Base-by-base conservation (phyloP, 306 rosid genomes). In the Gleditsia sinensis region DNA sequence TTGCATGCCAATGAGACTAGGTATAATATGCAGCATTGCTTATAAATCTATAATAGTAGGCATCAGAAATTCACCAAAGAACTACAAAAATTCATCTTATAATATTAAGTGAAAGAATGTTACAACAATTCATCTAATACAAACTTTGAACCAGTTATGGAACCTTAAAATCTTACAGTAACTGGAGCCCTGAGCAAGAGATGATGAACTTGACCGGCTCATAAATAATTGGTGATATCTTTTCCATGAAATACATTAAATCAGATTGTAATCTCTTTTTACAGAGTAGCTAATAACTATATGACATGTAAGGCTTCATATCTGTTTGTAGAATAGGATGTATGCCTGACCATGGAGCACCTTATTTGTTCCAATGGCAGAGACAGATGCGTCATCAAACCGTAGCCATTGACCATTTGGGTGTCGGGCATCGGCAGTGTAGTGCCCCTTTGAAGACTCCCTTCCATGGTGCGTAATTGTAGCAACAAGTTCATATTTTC, bases 401-500 rank as follows among this genome's bases (percentile, higher is more conserved):
- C 94, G 84, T 25, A 91, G 86, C 98, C 98, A 94, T 68, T 79
- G 88, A 72, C 92, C 83, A 25, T 80, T 81, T 0, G 80, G 70
- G 75, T 82, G 81, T 53, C 74, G 85, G 32, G 90, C 92, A 88
- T 94, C 94, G 2, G 98, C 95, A 6, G 97, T 94, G 81, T 94
- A 94, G 72, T 91, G 97, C 33, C 98, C 98, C 81, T 94, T 91
- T 24, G 96, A 94, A 25, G 97, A 86, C 72, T 91, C 98, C 78
- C 90, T 82, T 53, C 98, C 98, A 48, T 94, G 98, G 84, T 94
- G 98, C 77, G 98, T 91, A 54, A 94, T 83, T 71, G 98, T 94
- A 34, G 96, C 88, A 71, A 91, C 96, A 40, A 94, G 96, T 81
- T 91, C 90, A 58, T 89, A 93, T 80, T 76, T 93, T 50, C 97